Evolutionary conservation across 2,329 filamentous ascomycete genomes (phyloP), one percentile per base, ranked within the genome.

Genomic region (Lojkania enalia): DNA sequence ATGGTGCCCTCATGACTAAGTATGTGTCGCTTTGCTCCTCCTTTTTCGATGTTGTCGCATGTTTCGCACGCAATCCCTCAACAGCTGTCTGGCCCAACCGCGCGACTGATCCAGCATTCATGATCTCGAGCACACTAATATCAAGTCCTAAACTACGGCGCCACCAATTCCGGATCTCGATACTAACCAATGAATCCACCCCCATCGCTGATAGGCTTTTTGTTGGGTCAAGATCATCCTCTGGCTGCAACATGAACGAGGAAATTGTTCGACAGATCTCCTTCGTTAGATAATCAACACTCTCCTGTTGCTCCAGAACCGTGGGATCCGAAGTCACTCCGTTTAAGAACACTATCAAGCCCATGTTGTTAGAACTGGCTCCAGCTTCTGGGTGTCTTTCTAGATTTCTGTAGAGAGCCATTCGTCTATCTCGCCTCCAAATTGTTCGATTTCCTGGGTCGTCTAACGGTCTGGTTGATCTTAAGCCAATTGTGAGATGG

Each of bases 221-320:
- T 11, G 13, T 12, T 11, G 30, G 7, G 9, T 33, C 30, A 9
- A 33, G 19, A 13, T 7, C 9, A 19, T 39, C 36, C 25, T 29
- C 21, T 5, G 29, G 9, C 20, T 21, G 36, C 7, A 39, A 18
- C 13, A 18, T 39, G 5, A 13, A 27, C 20, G 19, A 14, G 36
- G 29, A 51, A 14, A 61, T 51, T 19, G 23, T n/a, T 7, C 7
- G 7, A 7, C 7, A 7, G 7, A 27, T 27, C 23, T 27, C 23
- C n/a, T 37, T 41, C 13, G 39, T 54, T 4, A 61, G 27, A 2
- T 63, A 44, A n/a, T 60, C 54, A 4, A 60, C 55, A 2, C 41
- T 44, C 3, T 44, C 39, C 3, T 51, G 33, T 5, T 64, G 42
- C 1, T 61, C 32, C 0, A 47, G 38, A 7, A 42, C 41, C 4